These are phyloP conservation scores for Lepidium africanum DNA, from an alignment of 345 rosid genomes.

Conservation along the genomic window DNA sequence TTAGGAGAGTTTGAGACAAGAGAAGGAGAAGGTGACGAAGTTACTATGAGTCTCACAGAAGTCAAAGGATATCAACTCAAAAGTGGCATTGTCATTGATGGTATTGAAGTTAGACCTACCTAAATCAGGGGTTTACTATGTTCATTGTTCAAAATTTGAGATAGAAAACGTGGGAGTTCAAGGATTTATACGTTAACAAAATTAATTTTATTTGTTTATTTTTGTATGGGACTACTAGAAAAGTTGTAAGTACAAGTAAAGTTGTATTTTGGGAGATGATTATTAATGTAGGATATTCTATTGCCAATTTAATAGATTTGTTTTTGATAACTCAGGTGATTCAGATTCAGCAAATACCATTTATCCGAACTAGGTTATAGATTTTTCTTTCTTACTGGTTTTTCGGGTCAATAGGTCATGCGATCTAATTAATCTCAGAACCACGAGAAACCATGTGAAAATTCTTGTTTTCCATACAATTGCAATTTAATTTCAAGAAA, in stretches of 20 bases:
- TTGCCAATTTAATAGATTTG: not conserved
- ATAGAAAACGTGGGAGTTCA: not conserved
- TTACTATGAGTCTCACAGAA: slow-evolving; percentile 31
- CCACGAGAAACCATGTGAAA: no score
- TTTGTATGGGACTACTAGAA: no score
- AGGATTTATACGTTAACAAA: not conserved
- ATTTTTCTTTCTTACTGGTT: no score
- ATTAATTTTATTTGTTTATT: not conserved
- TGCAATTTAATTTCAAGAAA: no score
- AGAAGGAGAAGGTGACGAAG: slow-evolving; percentile 19
- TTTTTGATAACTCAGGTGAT: no score
- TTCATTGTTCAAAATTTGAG: not conserved
- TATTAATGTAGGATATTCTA: not conserved
- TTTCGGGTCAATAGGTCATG: no score
- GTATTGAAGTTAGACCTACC: slow-evolving; percentile 35
- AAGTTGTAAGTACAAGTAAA: no score
- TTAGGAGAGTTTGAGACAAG: slow-evolving; percentile 35
- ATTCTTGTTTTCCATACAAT: no score
- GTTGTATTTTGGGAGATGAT: no score
- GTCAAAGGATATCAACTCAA: slow-evolving; percentile 39
- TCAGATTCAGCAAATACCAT: no score
- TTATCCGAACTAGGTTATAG: no score
- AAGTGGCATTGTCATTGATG: slow-evolving; percentile 47
- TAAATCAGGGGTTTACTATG: not conserved
- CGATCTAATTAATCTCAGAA: no score